phyloP scores from a whole-genome alignment of 441 rosid species.

The Euphorbia celastroides region DNA sequence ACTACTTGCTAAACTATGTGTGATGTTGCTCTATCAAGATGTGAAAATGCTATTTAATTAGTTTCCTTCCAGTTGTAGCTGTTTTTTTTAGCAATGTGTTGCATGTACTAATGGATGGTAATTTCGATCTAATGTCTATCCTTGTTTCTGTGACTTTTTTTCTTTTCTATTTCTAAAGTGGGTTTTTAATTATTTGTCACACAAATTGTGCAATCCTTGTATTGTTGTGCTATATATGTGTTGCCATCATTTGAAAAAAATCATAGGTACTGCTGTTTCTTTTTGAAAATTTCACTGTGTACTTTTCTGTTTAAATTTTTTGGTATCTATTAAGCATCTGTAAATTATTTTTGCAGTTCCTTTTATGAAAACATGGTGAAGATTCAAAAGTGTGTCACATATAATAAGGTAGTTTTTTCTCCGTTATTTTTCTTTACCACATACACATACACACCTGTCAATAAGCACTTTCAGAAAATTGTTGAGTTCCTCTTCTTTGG shows the following conservation, averaged over 20 bases:
- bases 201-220: neutral
- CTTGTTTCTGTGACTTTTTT: neutral
- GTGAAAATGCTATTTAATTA: neutral
- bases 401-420: constrained; percentile 49
- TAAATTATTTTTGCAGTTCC: constrained; percentile 41
- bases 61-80: neutral
- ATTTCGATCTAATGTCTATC: neutral
- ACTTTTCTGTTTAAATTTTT: neutral
- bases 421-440: neutral
- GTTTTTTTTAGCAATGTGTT: neutral
- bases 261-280: constrained; percentile 50
- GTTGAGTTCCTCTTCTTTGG: neutral
- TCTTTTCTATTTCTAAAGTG: neutral
- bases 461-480: neutral
- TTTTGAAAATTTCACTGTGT: constrained; percentile 34
- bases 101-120: neutral
- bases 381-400: constrained; percentile 80
- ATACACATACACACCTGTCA: neutral
- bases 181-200: neutral
- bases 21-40: neutral
- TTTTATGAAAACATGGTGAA: constrained; percentile 84
- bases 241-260: neutral
- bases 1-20: neutral
- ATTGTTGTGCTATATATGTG: constrained; percentile 5
- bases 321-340: constrained; percentile 12